phyloP scores from a whole-genome alignment of 768 basidiomycete species.

The Asterophora parasitica region DNA sequence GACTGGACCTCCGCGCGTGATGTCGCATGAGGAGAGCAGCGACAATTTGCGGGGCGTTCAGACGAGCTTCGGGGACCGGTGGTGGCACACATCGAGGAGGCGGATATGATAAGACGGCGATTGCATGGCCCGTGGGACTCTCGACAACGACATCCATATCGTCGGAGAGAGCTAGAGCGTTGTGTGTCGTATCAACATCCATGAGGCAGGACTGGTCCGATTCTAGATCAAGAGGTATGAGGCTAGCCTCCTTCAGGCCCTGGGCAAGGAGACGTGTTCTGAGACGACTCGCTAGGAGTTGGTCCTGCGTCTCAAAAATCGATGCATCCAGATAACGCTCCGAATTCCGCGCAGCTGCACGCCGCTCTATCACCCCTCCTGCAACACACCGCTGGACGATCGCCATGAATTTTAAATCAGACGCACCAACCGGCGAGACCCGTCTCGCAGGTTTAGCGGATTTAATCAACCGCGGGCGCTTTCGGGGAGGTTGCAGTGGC shows the following conservation, averaged over 20 bases:
- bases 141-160: constrained; percentile 22
- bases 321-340: not conserved
- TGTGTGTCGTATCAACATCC: constrained; percentile 13
- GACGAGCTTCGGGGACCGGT: constrained; percentile 4
- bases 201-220: not conserved
- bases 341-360: not conserved
- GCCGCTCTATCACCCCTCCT: constrained; percentile 12
- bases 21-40: constrained; percentile 16
- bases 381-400: constrained; percentile 18
- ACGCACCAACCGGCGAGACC: constrained; percentile 3
- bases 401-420: constrained; percentile 16
- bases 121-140: not conserved
- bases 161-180: constrained; percentile 8
- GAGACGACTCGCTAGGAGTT: constrained; percentile 17
- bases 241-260: constrained; percentile 11
- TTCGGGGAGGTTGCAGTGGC: constrained; percentile 17
- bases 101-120: constrained; percentile 6
- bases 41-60: constrained; percentile 13
- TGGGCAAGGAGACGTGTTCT: constrained; percentile 13
- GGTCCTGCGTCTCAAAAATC: constrained; percentile 15
- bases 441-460: constrained; percentile 5
- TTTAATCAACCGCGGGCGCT: constrained; percentile 18
- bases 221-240: constrained; percentile 13
- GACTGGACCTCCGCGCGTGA: constrained; percentile 7
- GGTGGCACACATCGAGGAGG: not conserved